Percentiles rank a stretch among this genome's conserved stretches.
Conservation (phyloP, 306 rosid species). For the Vicia villosa region DNA sequence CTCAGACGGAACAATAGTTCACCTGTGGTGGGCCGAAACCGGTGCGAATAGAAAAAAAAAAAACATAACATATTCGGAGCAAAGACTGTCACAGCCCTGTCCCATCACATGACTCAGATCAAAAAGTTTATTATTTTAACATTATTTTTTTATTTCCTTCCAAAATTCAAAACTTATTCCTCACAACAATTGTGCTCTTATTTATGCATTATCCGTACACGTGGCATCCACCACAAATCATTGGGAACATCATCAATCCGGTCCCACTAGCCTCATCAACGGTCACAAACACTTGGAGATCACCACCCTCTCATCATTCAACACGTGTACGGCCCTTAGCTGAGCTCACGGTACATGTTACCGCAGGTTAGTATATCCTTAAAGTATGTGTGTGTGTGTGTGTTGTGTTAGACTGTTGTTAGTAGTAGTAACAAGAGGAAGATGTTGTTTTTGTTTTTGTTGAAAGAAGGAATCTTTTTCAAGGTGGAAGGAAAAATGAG, state of each 20-base stretch:
- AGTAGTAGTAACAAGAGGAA: slow-evolving; percentile 38
- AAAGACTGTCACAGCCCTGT: slow-evolving; percentile 47
- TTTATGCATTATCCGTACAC: slow-evolving; percentile 57
- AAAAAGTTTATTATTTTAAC: slow-evolving; percentile 39
- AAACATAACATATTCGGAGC: slow-evolving; percentile 55
- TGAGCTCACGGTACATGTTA: background rate
- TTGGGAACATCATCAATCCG: slow-evolving; percentile 59
- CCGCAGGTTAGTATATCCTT: background rate
- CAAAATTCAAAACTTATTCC: slow-evolving; percentile 43
- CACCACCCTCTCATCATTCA: background rate
- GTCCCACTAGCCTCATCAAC: slow-evolving; percentile 35
- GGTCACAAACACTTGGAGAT: background rate
- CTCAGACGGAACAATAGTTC: too few relatives aligned
- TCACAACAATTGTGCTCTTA: slow-evolving; percentile 47
- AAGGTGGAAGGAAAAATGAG: slow-evolving; percentile 25
- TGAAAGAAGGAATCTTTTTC: slow-evolving; percentile 55
- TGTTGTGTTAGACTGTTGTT: too few relatives aligned
- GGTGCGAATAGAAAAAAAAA: too few relatives aligned
- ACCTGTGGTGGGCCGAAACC: too few relatives aligned
- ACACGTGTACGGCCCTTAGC: slow-evolving; percentile 33
- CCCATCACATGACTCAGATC: slow-evolving; percentile 52
- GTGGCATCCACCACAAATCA: slow-evolving; percentile 49
- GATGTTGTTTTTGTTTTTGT: background rate
- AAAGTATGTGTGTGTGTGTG: slow-evolving; percentile 29
- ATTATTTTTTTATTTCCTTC: background rate